These are phyloP conservation scores for Blastocystis sp. DNA, from an alignment of 352 stramenopile species.

Conservation along the genomic window DNA sequence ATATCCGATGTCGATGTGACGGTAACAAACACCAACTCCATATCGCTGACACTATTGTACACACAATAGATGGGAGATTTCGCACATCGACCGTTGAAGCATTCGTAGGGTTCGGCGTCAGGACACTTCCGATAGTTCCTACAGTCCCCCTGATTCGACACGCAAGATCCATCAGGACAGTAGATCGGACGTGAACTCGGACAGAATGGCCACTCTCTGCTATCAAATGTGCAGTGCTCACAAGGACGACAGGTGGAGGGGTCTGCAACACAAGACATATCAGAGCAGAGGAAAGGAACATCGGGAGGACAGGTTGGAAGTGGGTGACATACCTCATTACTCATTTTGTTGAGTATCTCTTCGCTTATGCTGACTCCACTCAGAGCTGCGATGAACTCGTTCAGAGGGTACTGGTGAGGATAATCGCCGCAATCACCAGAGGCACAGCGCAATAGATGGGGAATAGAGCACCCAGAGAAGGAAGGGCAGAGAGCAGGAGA, in stretches of 20 bases:
- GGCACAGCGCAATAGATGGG: neutral
- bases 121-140: neutral
- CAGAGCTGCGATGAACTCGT: neutral
- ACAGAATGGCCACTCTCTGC: neutral
- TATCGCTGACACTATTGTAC: neutral
- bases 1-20: neutral
- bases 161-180: neutral
- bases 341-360: neutral
- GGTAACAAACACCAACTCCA: neutral
- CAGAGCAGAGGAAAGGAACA: neutral
- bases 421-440: neutral
- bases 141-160: slow-evolving; percentile 36
- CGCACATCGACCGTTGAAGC: slow-evolving; percentile 38
- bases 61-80: neutral
- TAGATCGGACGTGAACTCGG: neutral
- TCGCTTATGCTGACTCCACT: neutral
- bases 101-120: neutral
- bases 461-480: neutral
- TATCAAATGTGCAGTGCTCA: neutral
- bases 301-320: neutral
- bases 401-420: slow-evolving; percentile 18
- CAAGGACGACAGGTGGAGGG: neutral
- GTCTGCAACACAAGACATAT: slow-evolving; percentile 36
- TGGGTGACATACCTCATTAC: slow-evolving; percentile 33
- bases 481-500: neutral